Evolutionary conservation across 257 asterid genomes (phyloP).

Genomic region (Echites panduratus): DNA sequence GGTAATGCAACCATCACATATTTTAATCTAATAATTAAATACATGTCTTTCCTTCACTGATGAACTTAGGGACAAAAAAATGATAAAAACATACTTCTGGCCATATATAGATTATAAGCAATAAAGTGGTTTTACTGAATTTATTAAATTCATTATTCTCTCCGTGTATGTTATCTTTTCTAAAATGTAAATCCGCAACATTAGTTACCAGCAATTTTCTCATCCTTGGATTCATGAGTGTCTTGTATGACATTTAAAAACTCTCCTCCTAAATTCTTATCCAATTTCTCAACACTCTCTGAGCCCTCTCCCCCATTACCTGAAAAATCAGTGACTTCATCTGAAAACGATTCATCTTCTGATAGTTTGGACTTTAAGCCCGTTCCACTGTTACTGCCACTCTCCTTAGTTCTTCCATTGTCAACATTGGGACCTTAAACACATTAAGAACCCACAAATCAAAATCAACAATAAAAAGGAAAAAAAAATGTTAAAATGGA

Average conservation of each 20-base stretch:
- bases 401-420: conserved; percentile 15
- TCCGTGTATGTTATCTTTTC: too few species aligned
- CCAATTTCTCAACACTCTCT: conserved; percentile 23
- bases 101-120: neutral
- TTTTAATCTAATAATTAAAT: neutral
- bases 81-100: neutral
- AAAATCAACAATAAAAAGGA: conserved; percentile 7
- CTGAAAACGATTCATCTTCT: conserved; percentile 71
- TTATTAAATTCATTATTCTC: neutral
- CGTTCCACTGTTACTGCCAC: conserved; percentile 29
- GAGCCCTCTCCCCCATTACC: conserved; percentile 49
- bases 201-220: conserved; percentile 40
- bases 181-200: neutral
- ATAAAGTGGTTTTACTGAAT: neutral
- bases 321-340: conserved; percentile 65
- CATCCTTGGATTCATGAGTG: conserved; percentile 22
- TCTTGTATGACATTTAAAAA: conserved; percentile 29
- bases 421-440: conserved; percentile 46
- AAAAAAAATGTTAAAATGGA: neutral
- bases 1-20: neutral
- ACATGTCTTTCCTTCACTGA: neutral
- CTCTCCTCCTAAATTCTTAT: conserved; percentile 26
- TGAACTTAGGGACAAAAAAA: neutral
- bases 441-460: conserved; percentile 5
- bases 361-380: conserved; percentile 43